Base-by-base conservation (phyloP, 1,139 yeast species). In the Diutina scorzettiae region DNA sequence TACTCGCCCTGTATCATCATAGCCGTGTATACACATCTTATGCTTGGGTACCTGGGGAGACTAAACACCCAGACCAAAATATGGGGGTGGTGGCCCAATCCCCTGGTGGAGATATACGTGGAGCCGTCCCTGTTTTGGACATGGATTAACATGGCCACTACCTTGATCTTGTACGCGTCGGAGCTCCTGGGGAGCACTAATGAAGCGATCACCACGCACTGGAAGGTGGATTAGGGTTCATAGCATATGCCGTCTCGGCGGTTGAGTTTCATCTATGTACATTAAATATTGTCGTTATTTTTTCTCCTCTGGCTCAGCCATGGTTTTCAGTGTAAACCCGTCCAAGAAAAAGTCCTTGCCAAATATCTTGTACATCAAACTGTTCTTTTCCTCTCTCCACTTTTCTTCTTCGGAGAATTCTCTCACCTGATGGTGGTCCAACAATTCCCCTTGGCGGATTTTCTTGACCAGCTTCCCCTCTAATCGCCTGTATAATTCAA, bases 111-210 rank as follows among this genome's bases (percentile, higher is more conserved):
- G 33, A 45, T 74, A 42, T 62, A 76, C 45, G 81, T 76, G 40
- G 80, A 84, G 57, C 78, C 93, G 47, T 83, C 95, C 85, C 86
- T 85, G 54, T 84, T 89, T 58, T 89, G 98, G 97, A 86, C 89
- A 52, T 89, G 97, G 97, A 73, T 84, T 45, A 89, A 89, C 56
- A 84, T 89, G 70, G 79, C 79, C 49, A 74, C 81, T 43, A 83
- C 95, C 11, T 64, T 91, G 45, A 63, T 77, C n/a, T 64, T 91
- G 41, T 91, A 91, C 59, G 78, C 82, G 32, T 68, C 83, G 44
- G 97, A 89, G 60, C 66, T 89, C 43, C 62, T 64, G 45, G 60
- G 60, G 37, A 55, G 54, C n/a, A 20, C 48, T 42, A 53, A 57
- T 36, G 55, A 64, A 1, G 54, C 57, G 25, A 48, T 56, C 45